Percentiles rank a stretch among this genome's conserved stretches.
These are phyloP conservation scores for Diaporthe aspalathi DNA, from an alignment of 2,329 filamentous ascomycete genomes.

Conservation along the genomic window DNA sequence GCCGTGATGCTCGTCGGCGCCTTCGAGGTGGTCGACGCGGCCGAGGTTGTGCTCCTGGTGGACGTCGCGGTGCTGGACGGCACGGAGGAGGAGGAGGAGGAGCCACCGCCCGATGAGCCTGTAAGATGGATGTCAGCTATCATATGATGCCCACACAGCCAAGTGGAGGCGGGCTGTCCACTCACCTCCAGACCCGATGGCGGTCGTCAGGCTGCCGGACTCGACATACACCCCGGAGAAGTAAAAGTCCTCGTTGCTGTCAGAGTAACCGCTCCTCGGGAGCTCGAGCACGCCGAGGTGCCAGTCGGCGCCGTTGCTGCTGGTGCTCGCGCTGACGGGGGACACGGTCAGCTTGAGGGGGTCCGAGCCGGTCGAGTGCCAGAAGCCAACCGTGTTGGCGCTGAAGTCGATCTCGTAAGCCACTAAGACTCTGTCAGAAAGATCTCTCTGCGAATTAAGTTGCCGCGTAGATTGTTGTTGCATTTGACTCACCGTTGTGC, in stretches of 20 bases:
- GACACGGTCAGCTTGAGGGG: slow-evolving; percentile 68
- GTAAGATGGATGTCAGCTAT: neutral
- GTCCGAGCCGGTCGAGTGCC: slow-evolving; percentile 73
- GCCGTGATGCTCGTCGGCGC: slow-evolving; percentile 20
- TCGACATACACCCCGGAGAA: slow-evolving; percentile 80
- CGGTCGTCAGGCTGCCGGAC: slow-evolving; percentile 54
- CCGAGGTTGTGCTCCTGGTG: slow-evolving; percentile 23
- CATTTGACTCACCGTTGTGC: slow-evolving; percentile 66
- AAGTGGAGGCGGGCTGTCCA: neutral
- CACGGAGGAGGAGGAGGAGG: slow-evolving; percentile 18
- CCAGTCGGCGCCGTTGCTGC: slow-evolving; percentile 77
- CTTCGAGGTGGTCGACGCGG: slow-evolving; percentile 22
- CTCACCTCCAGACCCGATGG: slow-evolving; percentile 31
- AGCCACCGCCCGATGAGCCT: slow-evolving; percentile 32
- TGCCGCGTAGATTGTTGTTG: slow-evolving; percentile 63
- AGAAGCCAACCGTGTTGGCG: slow-evolving; percentile 72
- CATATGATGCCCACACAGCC: neutral
- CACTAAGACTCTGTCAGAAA: neutral
- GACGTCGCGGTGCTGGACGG: slow-evolving; percentile 21
- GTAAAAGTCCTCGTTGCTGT: slow-evolving; percentile 73
- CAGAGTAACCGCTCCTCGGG: slow-evolving; percentile 65
- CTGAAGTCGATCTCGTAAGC: slow-evolving; percentile 63
- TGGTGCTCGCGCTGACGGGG: slow-evolving; percentile 67
- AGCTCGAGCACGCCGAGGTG: slow-evolving; percentile 78
- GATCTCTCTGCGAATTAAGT: too few species aligned